phyloP scores from a whole-genome alignment of 1,284 basidiomycete genomes.

The Ceratobasidium sp. region DNA sequence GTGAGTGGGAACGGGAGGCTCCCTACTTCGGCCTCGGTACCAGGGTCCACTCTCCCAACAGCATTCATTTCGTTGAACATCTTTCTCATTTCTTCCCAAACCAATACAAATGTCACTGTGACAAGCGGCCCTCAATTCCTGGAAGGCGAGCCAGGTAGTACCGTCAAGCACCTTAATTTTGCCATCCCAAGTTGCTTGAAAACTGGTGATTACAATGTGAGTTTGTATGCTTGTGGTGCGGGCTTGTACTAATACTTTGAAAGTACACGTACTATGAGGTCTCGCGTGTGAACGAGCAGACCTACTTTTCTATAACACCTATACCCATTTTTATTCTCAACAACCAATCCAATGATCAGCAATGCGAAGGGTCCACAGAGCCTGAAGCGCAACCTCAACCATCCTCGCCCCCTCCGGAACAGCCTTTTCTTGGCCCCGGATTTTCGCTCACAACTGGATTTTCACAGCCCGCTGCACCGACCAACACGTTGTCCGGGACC shows the following conservation, averaged over 20 bases:
- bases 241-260: neutral
- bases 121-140: conserved; percentile 48
- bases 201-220: conserved; percentile 56
- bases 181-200: conserved; percentile 55
- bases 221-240: neutral
- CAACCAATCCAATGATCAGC: conserved; percentile 1
- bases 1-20: conserved; percentile 58
- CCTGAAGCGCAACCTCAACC: conserved; percentile 21
- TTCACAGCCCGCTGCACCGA: conserved; percentile 28
- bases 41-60: conserved; percentile 52
- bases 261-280: conserved; percentile 41
- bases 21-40: conserved; percentile 48
- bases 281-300: conserved; percentile 29
- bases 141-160: conserved; percentile 48
- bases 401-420: conserved; percentile 32
- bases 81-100: conserved; percentile 57
- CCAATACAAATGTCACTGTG: conserved; percentile 57
- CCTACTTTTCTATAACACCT: conserved; percentile 33
- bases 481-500: conserved; percentile 15
- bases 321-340: conserved; percentile 36
- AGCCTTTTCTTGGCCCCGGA: conserved; percentile 29
- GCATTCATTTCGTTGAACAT: conserved; percentile 56
- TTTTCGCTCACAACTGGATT: conserved; percentile 36
- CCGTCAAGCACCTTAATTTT: conserved; percentile 59
- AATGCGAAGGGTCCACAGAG: conserved; percentile 9